Evolutionary conservation across 1,284 basidiomycete genomes (phyloP), one percentile per base, ranked within the genome.

Genomic region (Leucoagaricus sp.): DNA sequence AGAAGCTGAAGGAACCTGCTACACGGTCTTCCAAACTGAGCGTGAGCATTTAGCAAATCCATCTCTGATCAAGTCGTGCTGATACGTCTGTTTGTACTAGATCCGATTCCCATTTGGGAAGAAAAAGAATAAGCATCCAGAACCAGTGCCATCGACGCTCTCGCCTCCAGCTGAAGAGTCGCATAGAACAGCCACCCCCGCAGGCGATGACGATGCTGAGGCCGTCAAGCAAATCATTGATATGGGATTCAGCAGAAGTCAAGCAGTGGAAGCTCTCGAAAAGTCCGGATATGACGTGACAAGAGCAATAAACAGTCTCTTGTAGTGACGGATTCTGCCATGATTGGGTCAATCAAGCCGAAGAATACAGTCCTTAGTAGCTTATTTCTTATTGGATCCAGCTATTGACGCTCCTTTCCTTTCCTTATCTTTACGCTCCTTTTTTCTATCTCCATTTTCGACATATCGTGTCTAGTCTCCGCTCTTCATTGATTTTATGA

Each of bases 191-290:
- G 64, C 63, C 6, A 81, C 85, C 4, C 83, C 87, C 0, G 80
- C 80, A 1, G 76, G 79, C 9, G 86, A 86, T 28, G 90, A 91
- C 60, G 92, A 94, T 61, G 84, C 87, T 4, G 85, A 87, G 61
- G 74, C 84, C 0, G 89, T 94, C 31, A 93, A 89, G 67, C 86
- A 87, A 63, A 74, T 94, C 44, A 83, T 82, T 48, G 81, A 78
- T 28, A 94, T 94, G 91, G 92, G 93, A 36, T 94, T 94, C 76
- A 86, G 81, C 63, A 83, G 92, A 48, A 71, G 76, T n/a, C 86
- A 93, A 68, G 89, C 89, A 0, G 80, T 94, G 6, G 77, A 76
- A 25, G 90, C 92, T 17, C 76, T 94, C 13, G 92, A 94, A 70
- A 80, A 78, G 58, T 76, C 87, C 65, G 84, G 83, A 57, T 93